These are phyloP conservation scores for Camellia sinensis DNA, from an alignment of 148 eudicot genomes.

Conservation along the genomic window DNA sequence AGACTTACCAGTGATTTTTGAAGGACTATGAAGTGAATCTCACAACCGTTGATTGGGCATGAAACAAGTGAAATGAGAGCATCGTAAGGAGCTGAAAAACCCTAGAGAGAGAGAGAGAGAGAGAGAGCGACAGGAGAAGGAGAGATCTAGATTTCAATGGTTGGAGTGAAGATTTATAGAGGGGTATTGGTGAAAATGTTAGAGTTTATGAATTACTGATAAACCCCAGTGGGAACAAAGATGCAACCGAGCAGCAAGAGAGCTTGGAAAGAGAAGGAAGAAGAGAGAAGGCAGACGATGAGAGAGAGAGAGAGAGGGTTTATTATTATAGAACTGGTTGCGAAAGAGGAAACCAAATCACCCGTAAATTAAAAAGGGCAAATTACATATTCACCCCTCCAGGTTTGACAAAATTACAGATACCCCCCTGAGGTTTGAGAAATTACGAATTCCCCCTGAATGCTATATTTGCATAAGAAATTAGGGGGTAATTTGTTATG, in stretches of 20 bases:
- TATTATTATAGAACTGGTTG: constrained; percentile 1
- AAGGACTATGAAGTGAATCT: neutral
- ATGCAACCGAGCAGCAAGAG: too few species aligned
- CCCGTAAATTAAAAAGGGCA: too few species aligned
- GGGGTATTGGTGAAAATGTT: neutral
- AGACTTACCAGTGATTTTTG: neutral
- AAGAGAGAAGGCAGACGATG: too few species aligned
- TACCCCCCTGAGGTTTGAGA: too few species aligned
- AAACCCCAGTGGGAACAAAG: neutral
- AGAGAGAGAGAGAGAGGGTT: neutral
- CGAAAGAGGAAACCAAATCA: neutral
- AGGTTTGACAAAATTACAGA: too few species aligned
- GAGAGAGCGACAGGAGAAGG: neutral
- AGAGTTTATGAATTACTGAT: neutral
- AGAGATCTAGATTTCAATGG: neutral
- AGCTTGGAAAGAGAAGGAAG: neutral
- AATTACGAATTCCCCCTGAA: too few species aligned
- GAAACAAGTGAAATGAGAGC: neutral
- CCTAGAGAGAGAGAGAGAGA: neutral
- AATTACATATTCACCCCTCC: too few species aligned
- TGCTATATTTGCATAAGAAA: too few species aligned
- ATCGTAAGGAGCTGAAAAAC: neutral
- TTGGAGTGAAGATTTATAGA: too few species aligned
- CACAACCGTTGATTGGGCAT: neutral
- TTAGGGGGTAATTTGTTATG: too few species aligned